Evolutionary conservation across 2,329 filamentous ascomycete genomes (phyloP), one percentile per base, ranked within the genome.

Genomic region (Drechslerella stenobrocha): DNA sequence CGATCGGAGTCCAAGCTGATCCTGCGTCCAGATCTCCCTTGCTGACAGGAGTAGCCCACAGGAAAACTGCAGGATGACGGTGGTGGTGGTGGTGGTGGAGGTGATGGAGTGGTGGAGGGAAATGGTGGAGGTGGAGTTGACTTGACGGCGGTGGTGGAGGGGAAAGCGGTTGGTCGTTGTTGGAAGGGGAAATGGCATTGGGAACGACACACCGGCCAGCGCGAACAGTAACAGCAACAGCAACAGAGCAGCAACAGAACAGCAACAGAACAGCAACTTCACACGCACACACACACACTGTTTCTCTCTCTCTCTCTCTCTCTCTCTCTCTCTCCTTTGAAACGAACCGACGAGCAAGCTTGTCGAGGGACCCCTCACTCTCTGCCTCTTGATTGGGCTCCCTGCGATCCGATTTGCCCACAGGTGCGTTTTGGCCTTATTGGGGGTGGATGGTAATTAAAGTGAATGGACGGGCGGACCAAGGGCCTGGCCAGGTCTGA

Each of bases 151-250:
- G 28, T 2, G 28, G 46, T 28, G 15, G 46, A 24, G 32, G 47
- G 32, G 30, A n/a, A 26, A 26, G 32, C 22, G 22, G 24, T 50
- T 30, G 26, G 26, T 32, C 18, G n/a, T 32, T 20, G 46, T 9
- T 18, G 42, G 37, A 26, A 22, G 24, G 15, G 26, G 52, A 40
- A 24, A 45, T 20, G 51, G 40, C 42, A 40, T 32, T 42, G 52
- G 52, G 28, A 37, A 34, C 42, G 30, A 15, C 28, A 24, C n/a
- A 40, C n/a, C 42, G 18, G 52, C 34, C 35, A 34, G 20, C 30
- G 15, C 42, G 13, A 13, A 42, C 37, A 42, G n/a, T 18, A 42
- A 7, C 37, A 42, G 2, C 37, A 18, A 5, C 28, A 42, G n/a
- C 37, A 42, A 7, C 37, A 42, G n/a, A n/a, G n/a, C n/a, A n/a